Base-by-base conservation (phyloP, 2,329 filamentous ascomycete species). In the Sclerotinia glacialis region DNA sequence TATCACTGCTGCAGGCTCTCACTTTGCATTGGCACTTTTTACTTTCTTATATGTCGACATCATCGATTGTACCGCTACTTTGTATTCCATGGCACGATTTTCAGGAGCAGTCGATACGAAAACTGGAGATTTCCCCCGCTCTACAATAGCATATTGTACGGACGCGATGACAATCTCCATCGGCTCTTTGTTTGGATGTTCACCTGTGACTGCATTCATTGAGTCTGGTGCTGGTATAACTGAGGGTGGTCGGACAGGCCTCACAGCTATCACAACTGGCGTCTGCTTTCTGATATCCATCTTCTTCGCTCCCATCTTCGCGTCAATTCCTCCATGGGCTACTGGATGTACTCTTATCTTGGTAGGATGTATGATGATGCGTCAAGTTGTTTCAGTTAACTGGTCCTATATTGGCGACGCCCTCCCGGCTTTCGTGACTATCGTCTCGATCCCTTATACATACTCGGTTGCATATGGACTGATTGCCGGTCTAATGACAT, bases 41-140 rank as follows among this genome's bases (percentile, higher is more conserved):
- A 92, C 90, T 1, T 92, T 93, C 74, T 82, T 93, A 3, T 92
- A 92, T 68, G 90, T 93, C 61, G 90, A 92, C 72, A 90, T 92
- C 71, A 87, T 93, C 68, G 90, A 93, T 75, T 88, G 87, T 73
- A 92, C 90, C 0, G 90, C 89, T 52, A 92, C 89, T 0, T 79
- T 92, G 47, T 92, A 92, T 78, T 90, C 89, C n/a, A 92, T 93
- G 89, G 90, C 89, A 1, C 87, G 88, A 28, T 92, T 92, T 78
- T 88, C 85, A 69, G 86, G 86, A 37, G 83, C 85, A 54, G 85
- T 90, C 71, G 83, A 88, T 74, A 78, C 83, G 71, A 82, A 85
- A 55, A 86, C 89, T 2, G 86, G 88, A n/a, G 92, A 96, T 76
- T 97, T 97, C 69, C 91, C 93, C 63, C 88, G 92, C 50, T 93